Evolutionary conservation across 2,329 filamentous ascomycete species (phyloP).

Genomic region (Westerdykella aurantiaca): DNA sequence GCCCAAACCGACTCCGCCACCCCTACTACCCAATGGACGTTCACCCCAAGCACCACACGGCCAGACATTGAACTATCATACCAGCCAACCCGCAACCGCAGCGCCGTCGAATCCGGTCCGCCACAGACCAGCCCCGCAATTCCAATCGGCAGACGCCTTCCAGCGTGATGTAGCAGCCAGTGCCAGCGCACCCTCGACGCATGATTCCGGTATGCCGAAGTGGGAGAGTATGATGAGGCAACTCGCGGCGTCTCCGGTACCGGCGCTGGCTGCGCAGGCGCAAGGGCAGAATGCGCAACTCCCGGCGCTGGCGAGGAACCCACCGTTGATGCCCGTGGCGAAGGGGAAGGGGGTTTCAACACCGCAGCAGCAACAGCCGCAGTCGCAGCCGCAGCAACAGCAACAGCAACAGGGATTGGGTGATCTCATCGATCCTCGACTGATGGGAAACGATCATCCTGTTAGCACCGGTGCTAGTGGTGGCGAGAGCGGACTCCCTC

Average conservation of each 20-base stretch:
- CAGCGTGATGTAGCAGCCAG: slow-evolving; percentile 34
- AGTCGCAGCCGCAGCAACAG: no score
- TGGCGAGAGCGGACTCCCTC: no score
- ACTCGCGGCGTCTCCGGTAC: slow-evolving; percentile 18
- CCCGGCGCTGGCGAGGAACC: neutral
- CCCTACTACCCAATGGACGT: neutral
- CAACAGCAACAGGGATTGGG: no score
- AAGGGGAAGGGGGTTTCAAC: neutral
- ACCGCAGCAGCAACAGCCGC: no score
- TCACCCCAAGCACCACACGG: no score
- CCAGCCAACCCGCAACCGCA: neutral
- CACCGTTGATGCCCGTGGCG: neutral
- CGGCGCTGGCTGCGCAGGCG: slow-evolving; percentile 1
- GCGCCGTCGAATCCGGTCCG: neutral
- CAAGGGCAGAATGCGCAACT: neutral
- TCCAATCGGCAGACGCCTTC: slow-evolving; percentile 43
- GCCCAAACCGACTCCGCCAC: slow-evolving; percentile 2
- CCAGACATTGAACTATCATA: neutral
- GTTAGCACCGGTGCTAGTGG: no score
- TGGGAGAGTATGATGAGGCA: slow-evolving; percentile 34
- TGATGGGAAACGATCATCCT: no score
- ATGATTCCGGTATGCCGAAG: slow-evolving; percentile 14
- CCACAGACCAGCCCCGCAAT: slow-evolving; percentile 30
- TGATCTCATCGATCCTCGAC: no score
- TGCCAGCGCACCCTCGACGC: slow-evolving; percentile 14